phyloP scores from a whole-genome alignment of 495 filamentous ascomycete genomes.

The Trichocladium antarcticum region DNA sequence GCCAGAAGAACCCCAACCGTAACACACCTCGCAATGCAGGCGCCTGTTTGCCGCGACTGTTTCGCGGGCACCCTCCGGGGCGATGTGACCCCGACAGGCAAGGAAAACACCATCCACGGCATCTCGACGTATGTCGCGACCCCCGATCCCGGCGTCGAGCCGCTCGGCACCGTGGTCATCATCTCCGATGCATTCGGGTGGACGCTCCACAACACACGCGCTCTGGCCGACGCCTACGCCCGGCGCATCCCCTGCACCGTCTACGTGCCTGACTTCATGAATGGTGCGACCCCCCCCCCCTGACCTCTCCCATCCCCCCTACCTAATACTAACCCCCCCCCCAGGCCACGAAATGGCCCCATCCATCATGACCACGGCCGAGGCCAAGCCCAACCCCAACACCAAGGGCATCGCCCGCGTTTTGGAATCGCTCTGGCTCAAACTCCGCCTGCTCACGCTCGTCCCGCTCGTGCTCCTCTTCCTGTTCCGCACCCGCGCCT shows the following conservation, averaged over 20 bases:
- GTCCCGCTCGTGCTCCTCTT: conserved; percentile 25
- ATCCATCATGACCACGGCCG: conserved; percentile 11
- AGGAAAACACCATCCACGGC: conserved; percentile 33
- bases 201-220: conserved; percentile 42
- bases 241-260: conserved; percentile 38
- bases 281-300: conserved; percentile 26
- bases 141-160: conserved; percentile 22
- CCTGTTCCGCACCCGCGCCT: conserved; percentile 25
- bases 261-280: conserved; percentile 51
- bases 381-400: not conserved
- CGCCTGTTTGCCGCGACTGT: conserved; percentile 20
- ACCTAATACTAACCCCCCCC: not conserved
- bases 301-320: not conserved
- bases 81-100: conserved; percentile 21
- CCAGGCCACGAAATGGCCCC: conserved; percentile 14
- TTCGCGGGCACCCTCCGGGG: conserved; percentile 25
- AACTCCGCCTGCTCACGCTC: conserved; percentile 2
- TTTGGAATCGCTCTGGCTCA: not conserved
- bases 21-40: conserved; percentile 9
- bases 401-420: not conserved
- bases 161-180: conserved; percentile 43
- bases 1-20: not conserved
- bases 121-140: conserved; percentile 40
- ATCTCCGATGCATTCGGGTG: conserved; percentile 51
- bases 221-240: conserved; percentile 45